Evolutionary conservation across 2,329 filamentous ascomycete genomes (phyloP), one percentile per base, ranked within the genome.

Genomic region (Didymella lethalis): DNA sequence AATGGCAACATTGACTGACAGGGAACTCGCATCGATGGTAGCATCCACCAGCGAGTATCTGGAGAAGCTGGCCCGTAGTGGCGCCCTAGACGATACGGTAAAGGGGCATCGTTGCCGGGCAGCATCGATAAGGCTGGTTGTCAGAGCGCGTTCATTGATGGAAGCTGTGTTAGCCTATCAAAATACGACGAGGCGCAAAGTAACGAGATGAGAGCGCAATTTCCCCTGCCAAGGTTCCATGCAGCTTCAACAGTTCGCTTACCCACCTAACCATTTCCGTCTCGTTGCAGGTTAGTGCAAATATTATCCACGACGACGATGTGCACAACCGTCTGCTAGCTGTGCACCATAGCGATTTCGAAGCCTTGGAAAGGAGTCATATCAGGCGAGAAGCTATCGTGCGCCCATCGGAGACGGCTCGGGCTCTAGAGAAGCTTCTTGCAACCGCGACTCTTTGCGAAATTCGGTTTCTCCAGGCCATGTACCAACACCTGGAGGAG

Each of bases 161-260:
- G 64, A 65, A 61, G 58, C 55, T 58, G 43, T 56, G 41, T 31
- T 48, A 50, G 51, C 64, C 65, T 64, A 72, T 73, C 66, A 64
- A 14, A 59, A 61, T 26, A 36, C 54, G 59, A 63, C 41, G 66
- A 59, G 57, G 59, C 59, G 59, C 45, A 51, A 54, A 59, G 61
- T 69, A 71, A 71, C 71, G 68, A 76, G 70, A 75, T 76, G 74
- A 71, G 64, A 43, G 57, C 50, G 56, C 64, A 70, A 67, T 69
- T 70, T 72, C 65, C 63, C 72, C 65, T 69, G 69, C 63, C 65
- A 64, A 70, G 64, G 55, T 63, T 51, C 54, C 66, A 67, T 71
- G 69, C 66, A 64, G 66, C 62, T 63, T 74, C 68, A 68, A 69
- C 66, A 69, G 49, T 62, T 67, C 63, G 65, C 57, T 65, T 61